These are phyloP conservation scores for Coprinopsis sp. DNA, from an alignment of 768 basidiomycete species.

Conservation along the genomic window DNA sequence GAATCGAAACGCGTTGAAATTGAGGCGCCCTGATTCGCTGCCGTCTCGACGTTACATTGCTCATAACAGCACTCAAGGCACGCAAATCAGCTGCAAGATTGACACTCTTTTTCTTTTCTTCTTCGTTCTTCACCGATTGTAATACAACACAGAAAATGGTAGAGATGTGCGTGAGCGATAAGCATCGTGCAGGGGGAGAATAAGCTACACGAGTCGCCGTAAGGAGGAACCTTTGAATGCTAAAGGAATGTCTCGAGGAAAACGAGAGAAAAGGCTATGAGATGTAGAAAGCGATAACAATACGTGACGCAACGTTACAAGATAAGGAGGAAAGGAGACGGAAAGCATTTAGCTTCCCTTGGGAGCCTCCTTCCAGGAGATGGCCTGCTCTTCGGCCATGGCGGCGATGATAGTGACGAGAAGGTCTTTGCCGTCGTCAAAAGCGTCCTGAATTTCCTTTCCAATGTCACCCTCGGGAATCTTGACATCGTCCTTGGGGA, in stretches of 20 bases:
- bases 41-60: too few species aligned
- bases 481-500: slow-evolving; percentile 89
- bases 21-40: too few species aligned
- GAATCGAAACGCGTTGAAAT: too few species aligned
- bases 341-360: slow-evolving; percentile 39
- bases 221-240: neutral
- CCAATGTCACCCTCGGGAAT: slow-evolving; percentile 87
- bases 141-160: slow-evolving; percentile 12
- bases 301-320: slow-evolving; percentile 69
- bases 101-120: slow-evolving; percentile 3
- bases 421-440: slow-evolving; percentile 86
- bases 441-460: slow-evolving; percentile 56
- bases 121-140: slow-evolving; percentile 11
- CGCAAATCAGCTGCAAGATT: neutral
- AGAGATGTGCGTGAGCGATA: slow-evolving; percentile 6
- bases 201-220: neutral
- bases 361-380: slow-evolving; percentile 87
- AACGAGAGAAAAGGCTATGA: slow-evolving; percentile 9
- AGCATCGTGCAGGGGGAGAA: slow-evolving; percentile 2
- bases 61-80: too few species aligned
- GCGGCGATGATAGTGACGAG: slow-evolving; percentile 82
- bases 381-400: slow-evolving; percentile 92
- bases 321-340: slow-evolving; percentile 61
- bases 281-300: slow-evolving; percentile 12
- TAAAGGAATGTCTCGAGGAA: slow-evolving; percentile 7